Conservation (phyloP, 345 rosid genomes). For the Raphanus sativus region DNA sequence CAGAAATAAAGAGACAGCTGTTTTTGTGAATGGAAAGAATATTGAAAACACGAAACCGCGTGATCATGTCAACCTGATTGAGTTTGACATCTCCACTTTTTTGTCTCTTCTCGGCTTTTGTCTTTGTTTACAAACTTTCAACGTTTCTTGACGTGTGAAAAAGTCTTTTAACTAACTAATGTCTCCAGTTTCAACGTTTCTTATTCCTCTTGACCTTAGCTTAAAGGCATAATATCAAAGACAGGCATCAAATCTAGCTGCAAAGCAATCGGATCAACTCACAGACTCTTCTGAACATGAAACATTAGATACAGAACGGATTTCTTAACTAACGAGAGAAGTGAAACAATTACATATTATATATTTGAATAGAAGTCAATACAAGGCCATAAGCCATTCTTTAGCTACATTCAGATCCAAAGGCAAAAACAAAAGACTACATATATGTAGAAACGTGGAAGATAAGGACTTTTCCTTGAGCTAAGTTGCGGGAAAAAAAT, state of each 20-base stretch:
- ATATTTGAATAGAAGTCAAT: conserved; percentile 18
- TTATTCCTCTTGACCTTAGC: background rate
- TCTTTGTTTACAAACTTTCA: conserved; percentile 17
- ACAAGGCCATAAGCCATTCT: conserved; percentile 24
- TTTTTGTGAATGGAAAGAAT: conserved; percentile 21
- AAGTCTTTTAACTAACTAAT: background rate
- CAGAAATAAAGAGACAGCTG: conserved; percentile 36
- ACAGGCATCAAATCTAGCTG: conserved; percentile 11
- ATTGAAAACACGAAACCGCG: conserved; percentile 40
- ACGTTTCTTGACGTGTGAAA: conserved; percentile 10
- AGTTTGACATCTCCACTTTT: conserved; percentile 27
- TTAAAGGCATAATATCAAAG: conserved; percentile 2
- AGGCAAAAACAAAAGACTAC: conserved; percentile 28
- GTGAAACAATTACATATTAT: conserved; percentile 14
- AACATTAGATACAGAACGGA: too few relatives aligned
- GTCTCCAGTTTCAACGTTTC: background rate
- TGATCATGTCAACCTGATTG: conserved; percentile 31
- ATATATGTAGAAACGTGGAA: conserved; percentile 34
- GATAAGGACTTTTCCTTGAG: conserved; percentile 30
- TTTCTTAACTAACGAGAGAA: conserved; percentile 9
- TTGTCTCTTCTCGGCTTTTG: conserved; percentile 24
- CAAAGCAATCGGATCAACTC: background rate
- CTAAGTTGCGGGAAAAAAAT: background rate
- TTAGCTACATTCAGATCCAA: conserved; percentile 28
- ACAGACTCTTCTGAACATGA: conserved; percentile 10